Evolutionary conservation across 306 rosid genomes (phyloP).

Genomic region (Heteromeles arbutifolia): DNA sequence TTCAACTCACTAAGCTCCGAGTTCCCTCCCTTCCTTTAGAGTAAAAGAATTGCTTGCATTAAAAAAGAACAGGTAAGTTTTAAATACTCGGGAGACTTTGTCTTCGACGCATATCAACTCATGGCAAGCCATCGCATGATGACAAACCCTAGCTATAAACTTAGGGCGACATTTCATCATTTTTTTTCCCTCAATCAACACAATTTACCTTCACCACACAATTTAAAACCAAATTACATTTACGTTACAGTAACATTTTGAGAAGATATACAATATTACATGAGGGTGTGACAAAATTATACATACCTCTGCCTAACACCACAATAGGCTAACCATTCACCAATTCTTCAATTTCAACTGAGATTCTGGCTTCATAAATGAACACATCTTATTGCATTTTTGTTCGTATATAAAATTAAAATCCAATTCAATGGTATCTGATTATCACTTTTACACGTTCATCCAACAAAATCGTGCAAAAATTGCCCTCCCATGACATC

Average conservation of each 20-base stretch:
- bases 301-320: constrained; percentile 9
- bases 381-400: constrained; percentile 23
- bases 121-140: not conserved
- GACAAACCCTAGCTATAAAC: not conserved
- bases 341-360: constrained; percentile 9
- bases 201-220: not conserved
- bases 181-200: not conserved
- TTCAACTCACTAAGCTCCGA: too few species aligned
- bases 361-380: constrained; percentile 11
- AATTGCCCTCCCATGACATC: constrained; percentile 62
- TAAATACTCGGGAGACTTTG: too few species aligned
- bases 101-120: too few species aligned
- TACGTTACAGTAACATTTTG: constrained; percentile 4
- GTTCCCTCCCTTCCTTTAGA: too few species aligned
- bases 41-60: too few species aligned
- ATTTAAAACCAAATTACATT: constrained; percentile 21
- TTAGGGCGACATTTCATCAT: not conserved
- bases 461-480: constrained; percentile 72
- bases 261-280: constrained; percentile 2
- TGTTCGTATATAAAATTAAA: constrained; percentile 19
- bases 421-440: constrained; percentile 18
- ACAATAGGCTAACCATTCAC: constrained; percentile 11
- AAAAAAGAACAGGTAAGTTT: too few species aligned
- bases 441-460: constrained; percentile 15
- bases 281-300: not conserved